Base-by-base conservation (phyloP, 2,329 filamentous ascomycete genomes). In the Cryphonectria japonica region DNA sequence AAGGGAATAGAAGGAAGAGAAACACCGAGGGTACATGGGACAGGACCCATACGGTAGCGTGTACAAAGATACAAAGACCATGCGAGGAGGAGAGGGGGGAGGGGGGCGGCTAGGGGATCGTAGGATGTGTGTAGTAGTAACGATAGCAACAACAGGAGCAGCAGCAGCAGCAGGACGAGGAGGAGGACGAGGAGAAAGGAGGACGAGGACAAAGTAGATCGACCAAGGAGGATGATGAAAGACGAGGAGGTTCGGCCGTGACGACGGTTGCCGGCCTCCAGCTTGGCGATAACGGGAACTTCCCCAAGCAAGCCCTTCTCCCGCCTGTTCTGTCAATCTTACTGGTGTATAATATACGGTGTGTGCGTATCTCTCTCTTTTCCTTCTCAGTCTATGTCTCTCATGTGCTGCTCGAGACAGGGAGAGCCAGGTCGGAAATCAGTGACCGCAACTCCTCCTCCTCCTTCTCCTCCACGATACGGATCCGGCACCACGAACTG, bases 21-120 rank as follows among this genome's bases (percentile, higher is more conserved):
- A 65, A 71, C 71, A 72, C 66, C 66, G 69, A 65, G 63, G 69
- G 71, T 72, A 72, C 71, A 71, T 67, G 69, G 65, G 66, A 43
- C 32, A 62, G 32, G 54, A 68, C 34, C 65, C 65, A 59, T 57
- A 57, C 46, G 61, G 71, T 67, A 71, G 69, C 65, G 66, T 66
- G 62, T 69, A 72, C 71, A 69, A 37, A 50, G 46, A 50, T 50
- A 50, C 46, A 50, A 50, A 67, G 71, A 68, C 64, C 68, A 70
- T 72, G 71, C 70, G 65, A 52, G n/a, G 59, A 22, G 46, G 22
- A 19, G 7, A 19, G 8, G 46, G 16, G 16, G 43, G 6, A 5
- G 43, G 43, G 43, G 43, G 16, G 43, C 46, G 52, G 39, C 69
- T 37, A 62, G 39, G 61, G 63, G 41, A 66, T 32, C 50, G 52